Conservation (phyloP, 1,284 basidiomycete species). For the Puccinia triticina region DNA sequence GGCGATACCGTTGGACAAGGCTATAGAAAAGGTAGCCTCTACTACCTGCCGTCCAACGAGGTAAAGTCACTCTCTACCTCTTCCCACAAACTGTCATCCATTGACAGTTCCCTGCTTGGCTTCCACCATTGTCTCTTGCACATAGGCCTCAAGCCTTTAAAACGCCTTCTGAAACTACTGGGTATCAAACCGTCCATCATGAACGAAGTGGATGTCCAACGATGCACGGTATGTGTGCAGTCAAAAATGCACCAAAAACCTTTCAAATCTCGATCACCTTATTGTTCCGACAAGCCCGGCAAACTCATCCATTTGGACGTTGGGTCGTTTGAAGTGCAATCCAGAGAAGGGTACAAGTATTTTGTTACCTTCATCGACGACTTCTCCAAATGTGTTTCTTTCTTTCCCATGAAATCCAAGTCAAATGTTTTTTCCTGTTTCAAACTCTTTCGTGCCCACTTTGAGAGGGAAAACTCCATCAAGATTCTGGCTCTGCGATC, state of each 20-base stretch:
- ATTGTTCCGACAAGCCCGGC: background rate
- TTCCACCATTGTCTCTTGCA: background rate
- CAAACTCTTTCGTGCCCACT: constrained; percentile 58
- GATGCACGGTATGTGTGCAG: background rate
- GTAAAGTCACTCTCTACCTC: no score
- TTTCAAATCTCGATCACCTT: background rate
- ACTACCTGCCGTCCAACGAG: no score
- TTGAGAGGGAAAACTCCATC: constrained; percentile 54
- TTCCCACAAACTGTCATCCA: no score
- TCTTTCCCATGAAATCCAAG: constrained; percentile 9
- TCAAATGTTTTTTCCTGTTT: constrained; percentile 54
- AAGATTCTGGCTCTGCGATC: constrained; percentile 16
- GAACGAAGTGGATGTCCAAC: background rate
- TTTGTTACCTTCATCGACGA: background rate
- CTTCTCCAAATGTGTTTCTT: background rate
- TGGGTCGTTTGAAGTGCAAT: background rate
- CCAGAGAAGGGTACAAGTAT: background rate
- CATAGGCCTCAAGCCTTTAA: background rate
- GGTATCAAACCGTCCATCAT: background rate
- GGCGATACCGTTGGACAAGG: no score
- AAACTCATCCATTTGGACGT: constrained; percentile 13
- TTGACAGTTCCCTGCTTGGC: no score
- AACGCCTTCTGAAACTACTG: background rate
- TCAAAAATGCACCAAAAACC: background rate
- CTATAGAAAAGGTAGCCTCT: no score